Evolutionary conservation across 176 grass and related monocot genomes (phyloP), one percentile per base, ranked within the genome.

Genomic region (Leersia perrieri): DNA sequence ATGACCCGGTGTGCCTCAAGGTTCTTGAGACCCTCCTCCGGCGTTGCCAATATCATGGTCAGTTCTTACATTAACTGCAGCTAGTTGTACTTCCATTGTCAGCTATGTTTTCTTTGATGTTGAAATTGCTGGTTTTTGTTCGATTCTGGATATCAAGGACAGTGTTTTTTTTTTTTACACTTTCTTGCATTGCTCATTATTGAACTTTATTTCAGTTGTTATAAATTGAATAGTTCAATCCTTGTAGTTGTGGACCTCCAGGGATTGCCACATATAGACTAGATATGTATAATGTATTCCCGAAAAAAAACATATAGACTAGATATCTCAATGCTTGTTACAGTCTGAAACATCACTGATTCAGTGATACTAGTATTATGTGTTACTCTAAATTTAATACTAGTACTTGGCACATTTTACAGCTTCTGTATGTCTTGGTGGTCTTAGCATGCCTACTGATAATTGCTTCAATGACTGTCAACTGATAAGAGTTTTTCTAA

Each of bases 1-100:
- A 96, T 51, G 86, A 90, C 72, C 81, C 76, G 1, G 76, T 88
- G 30, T 97, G 94, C 82, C 84, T 94, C 66, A 87, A 77, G 86
- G 77, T 97, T 15, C 81, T 94, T 15, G 85, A 92, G 80, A 85
- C 60, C 16, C 70, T 83, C 63, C 80, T 89, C 0, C 81, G 79
- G 20, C 87, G 60, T 68, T 90, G 87, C 81, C 89, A 83, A 79
- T 90, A 88, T 7, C 78, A 80, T 76, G 85, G 87, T 90, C 26
- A 20, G 62, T 0, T 39, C 41, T 63, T 74, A 27, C 7, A 18
- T 10, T 51, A 30, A 2, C 22, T 47, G 31, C 68, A 34, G 4
- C 32, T 45, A 30, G 34, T 11, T 70, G 12, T 10, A 7, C 1
- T 74, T 63, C 63, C 32, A 61, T 40, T 30, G 33, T 49, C 42